These are phyloP conservation scores for Musa acuminata DNA, from an alignment of 176 grass and related monocot genomes.

Conservation along the genomic window DNA sequence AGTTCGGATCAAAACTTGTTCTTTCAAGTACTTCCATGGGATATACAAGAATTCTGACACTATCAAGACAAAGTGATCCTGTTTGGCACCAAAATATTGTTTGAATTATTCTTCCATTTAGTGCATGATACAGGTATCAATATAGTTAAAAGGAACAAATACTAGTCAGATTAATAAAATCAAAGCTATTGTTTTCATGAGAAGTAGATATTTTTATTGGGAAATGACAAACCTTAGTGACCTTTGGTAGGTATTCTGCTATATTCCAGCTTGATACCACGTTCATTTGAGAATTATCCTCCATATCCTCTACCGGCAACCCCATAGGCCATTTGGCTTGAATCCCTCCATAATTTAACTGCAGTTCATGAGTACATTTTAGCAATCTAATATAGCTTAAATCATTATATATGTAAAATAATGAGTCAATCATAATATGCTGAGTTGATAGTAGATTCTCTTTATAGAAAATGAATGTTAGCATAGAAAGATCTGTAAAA, in stretches of 20 bases:
- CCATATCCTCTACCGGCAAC: slow-evolving; percentile 23
- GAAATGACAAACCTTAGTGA: slow-evolving; percentile 58
- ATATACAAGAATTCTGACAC: slow-evolving; percentile 86
- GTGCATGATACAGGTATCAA: not conserved
- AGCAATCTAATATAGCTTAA: not conserved
- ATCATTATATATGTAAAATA: not conserved
- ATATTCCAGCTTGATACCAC: slow-evolving; percentile 96
- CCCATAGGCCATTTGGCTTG: slow-evolving; percentile 48
- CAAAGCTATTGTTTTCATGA: not conserved
- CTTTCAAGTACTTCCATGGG: slow-evolving; percentile 82
- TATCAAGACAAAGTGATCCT: slow-evolving; percentile 91
- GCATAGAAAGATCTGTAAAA: not conserved
- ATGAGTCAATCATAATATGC: too few relatives aligned
- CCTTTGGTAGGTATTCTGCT: slow-evolving; percentile 71
- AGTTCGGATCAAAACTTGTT: slow-evolving; percentile 52
- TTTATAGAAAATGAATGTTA: not conserved
- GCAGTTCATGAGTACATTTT: slow-evolving; percentile 26
- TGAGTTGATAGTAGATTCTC: too few relatives aligned
- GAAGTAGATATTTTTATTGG: slow-evolving; percentile 7
- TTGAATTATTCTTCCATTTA: not conserved
- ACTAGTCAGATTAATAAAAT: not conserved
- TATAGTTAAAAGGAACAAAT: not conserved
- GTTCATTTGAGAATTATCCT: slow-evolving; percentile 51
- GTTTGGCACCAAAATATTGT: slow-evolving; percentile 20
- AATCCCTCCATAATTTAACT: slow-evolving; percentile 96